Evolutionary conservation across 305 asterid species (phyloP).

Genomic region (Fraxinus sp.): DNA sequence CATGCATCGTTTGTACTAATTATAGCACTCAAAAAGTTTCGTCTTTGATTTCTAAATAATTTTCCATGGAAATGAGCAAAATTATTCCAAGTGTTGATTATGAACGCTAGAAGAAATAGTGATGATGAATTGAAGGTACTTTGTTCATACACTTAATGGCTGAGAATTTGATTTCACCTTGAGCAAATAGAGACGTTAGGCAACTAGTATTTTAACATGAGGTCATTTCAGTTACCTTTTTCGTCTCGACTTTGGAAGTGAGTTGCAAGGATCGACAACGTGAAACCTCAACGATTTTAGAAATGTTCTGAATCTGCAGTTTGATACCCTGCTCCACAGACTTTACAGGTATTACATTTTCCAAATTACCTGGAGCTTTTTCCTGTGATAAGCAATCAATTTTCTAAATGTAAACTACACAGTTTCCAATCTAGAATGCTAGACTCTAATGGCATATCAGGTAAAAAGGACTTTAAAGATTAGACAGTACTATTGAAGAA

Average conservation of each 20-base stretch:
- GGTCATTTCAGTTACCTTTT: constrained; percentile 35
- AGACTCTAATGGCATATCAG: neutral
- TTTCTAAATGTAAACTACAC: neutral
- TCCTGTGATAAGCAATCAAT: constrained; percentile 33
- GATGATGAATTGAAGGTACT: neutral
- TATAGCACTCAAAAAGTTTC: neutral
- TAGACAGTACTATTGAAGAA: neutral
- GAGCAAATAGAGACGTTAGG: neutral
- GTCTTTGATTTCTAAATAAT: neutral
- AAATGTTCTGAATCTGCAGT: constrained; percentile 36
- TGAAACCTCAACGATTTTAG: constrained; percentile 56
- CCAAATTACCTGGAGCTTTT: constrained; percentile 25
- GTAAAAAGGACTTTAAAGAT: neutral
- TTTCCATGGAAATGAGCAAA: neutral
- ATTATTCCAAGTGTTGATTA: neutral
- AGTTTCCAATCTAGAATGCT: neutral
- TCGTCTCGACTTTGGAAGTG: constrained; percentile 41
- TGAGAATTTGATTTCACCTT: neutral
- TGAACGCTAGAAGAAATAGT: neutral
- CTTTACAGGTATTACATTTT: constrained; percentile 21
- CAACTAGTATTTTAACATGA: neutral
- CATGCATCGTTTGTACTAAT: neutral
- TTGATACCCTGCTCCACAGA: constrained; percentile 24
- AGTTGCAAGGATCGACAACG: constrained; percentile 51
- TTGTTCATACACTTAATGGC: neutral